Evolutionary conservation across 2,329 filamentous ascomycete species (phyloP).

Genomic region (Plectosphaerella sp.): DNA sequence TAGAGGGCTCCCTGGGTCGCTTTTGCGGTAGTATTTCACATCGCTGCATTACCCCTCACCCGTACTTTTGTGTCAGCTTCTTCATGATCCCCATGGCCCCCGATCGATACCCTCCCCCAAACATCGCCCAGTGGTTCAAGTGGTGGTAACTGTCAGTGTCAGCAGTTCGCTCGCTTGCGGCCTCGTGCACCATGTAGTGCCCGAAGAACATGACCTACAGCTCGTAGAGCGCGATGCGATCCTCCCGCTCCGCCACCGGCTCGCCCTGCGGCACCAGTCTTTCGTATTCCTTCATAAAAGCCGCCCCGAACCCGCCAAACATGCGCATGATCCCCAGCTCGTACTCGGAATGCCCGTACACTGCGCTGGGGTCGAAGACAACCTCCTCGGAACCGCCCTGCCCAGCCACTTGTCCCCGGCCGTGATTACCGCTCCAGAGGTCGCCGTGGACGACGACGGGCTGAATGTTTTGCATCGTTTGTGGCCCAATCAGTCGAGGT

Average conservation of each 20-base stretch:
- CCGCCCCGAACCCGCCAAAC: conserved; percentile 80
- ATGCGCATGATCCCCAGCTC: conserved; percentile 93
- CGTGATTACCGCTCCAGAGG: conserved; percentile 87
- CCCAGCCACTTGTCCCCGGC: conserved; percentile 55
- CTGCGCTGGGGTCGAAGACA: conserved; percentile 75
- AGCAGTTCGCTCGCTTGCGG: conserved; percentile 8
- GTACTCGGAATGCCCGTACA: conserved; percentile 85
- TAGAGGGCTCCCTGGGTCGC: too few species aligned
- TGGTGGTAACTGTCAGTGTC: conserved; percentile 67
- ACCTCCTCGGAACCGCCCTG: conserved; percentile 61
- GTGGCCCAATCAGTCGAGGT: conserved; percentile 68
- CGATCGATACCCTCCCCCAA: conserved; percentile 72
- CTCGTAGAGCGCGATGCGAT: conserved; percentile 77
- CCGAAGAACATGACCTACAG: conserved; percentile 49
- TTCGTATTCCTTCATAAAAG: conserved; percentile 77
- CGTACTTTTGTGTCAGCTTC: conserved; percentile 69
- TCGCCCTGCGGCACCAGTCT: conserved; percentile 72
- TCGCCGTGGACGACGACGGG: conserved; percentile 88
- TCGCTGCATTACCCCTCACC: conserved; percentile 14
- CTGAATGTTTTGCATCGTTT: conserved; percentile 57
- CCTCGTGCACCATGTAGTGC: not conserved
- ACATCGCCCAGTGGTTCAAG: conserved; percentile 82
- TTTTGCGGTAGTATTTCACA: too few species aligned
- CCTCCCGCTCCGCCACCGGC: conserved; percentile 78
- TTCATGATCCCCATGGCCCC: conserved; percentile 79